Percentiles rank a stretch among this genome's conserved stretches.
These are phyloP conservation scores for Neurospora tetraspora DNA, from an alignment of 495 filamentous ascomycete species.

Conservation along the genomic window DNA sequence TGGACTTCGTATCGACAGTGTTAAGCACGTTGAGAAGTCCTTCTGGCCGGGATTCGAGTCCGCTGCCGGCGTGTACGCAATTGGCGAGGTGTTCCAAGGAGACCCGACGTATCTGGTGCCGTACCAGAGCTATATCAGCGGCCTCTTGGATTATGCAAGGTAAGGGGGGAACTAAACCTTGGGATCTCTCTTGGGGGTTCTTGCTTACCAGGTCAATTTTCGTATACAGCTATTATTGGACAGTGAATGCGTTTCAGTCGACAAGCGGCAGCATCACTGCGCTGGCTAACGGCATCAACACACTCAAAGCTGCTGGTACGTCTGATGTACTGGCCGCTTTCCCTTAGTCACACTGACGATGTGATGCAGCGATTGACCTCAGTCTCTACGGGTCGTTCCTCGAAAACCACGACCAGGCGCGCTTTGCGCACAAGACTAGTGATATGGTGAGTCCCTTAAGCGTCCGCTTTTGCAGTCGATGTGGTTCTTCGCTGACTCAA, in stretches of 20 bases:
- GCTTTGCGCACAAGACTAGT: constrained; percentile 49
- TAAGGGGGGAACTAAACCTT: constrained; percentile 16
- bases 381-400: constrained; percentile 62
- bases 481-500: not conserved
- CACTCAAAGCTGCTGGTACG: constrained; percentile 31
- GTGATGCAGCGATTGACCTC: constrained; percentile 41
- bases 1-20: constrained; percentile 68
- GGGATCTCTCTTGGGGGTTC: not conserved
- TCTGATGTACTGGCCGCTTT: not conserved
- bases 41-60: constrained; percentile 58
- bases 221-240: constrained; percentile 41
- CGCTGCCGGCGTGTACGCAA: constrained; percentile 59
- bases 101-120: constrained; percentile 50
- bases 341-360: not conserved
- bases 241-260: constrained; percentile 52
- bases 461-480: not conserved
- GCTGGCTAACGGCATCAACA: constrained; percentile 49
- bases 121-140: constrained; percentile 54
- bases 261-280: constrained; percentile 46
- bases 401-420: constrained; percentile 70
- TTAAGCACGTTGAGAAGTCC: constrained; percentile 57
- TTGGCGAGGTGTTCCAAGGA: constrained; percentile 61
- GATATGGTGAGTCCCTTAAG: constrained; percentile 28
- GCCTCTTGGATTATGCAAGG: constrained; percentile 62
- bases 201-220: not conserved